phyloP scores from a whole-genome alignment of 2,329 filamentous ascomycete species.

The Cladosporium oxysporum region DNA sequence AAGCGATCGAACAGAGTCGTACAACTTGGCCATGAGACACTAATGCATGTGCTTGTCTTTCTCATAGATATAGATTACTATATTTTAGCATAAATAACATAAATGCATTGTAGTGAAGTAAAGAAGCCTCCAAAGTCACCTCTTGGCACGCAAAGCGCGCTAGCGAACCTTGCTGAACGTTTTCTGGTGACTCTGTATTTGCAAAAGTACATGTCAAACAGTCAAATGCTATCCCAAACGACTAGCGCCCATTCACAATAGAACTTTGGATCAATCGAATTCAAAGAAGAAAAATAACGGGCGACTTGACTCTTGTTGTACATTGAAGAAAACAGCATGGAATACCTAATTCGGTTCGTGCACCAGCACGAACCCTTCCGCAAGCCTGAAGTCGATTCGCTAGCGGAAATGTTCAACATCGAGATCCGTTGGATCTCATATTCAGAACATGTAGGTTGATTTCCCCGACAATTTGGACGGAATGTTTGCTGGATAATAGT shows the following conservation, averaged over 20 bases:
- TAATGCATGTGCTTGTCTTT: background rate
- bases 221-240: background rate
- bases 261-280: background rate
- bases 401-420: constrained; percentile 69
- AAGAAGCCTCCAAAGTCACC: background rate
- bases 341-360: constrained; percentile 86
- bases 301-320: background rate
- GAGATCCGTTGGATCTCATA: constrained; percentile 75
- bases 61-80: too few species aligned
- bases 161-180: constrained; percentile 20
- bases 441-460: constrained; percentile 63
- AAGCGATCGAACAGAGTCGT: background rate
- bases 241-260: background rate
- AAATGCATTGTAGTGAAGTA: background rate
- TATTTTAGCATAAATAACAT: too few species aligned
- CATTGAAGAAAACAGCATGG: constrained; percentile 44
- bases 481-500: background rate
- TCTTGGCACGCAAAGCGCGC: constrained; percentile 8
- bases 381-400: constrained; percentile 75
- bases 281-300: background rate
- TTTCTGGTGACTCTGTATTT: constrained; percentile 19
- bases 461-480: background rate
- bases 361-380: constrained; percentile 93
- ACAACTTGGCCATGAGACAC: background rate
- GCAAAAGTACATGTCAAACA: background rate